phyloP scores from a whole-genome alignment of 495 filamentous ascomycete genomes.

The Trypethelium eluteriae region DNA sequence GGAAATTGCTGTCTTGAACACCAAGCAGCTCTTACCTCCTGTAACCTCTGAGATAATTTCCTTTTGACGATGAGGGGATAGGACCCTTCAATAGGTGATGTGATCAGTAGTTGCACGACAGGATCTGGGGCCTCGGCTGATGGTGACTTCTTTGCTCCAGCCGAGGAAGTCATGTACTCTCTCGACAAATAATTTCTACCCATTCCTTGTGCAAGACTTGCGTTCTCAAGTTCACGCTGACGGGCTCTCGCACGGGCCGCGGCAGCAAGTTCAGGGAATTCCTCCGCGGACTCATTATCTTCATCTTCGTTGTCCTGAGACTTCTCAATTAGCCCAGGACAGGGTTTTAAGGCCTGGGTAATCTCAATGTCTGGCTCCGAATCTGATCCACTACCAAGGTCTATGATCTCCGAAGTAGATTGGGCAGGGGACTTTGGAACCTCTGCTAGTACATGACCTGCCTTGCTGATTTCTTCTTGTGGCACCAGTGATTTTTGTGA shows the following conservation, averaged over 20 bases:
- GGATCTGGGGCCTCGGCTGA: conserved; percentile 32
- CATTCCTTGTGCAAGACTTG: conserved; percentile 17
- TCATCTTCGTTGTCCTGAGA: conserved; percentile 19
- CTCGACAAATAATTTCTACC: conserved; percentile 15
- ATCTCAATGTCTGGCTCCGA: conserved; percentile 11
- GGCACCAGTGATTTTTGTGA: not conserved
- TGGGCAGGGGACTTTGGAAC: not conserved
- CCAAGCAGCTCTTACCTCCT: conserved; percentile 61
- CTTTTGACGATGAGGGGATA: conserved; percentile 59
- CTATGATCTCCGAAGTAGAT: conserved; percentile 10
- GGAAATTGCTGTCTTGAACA: conserved; percentile 52
- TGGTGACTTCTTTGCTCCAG: conserved; percentile 4
- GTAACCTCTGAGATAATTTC: conserved; percentile 55
- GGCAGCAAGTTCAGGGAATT: conserved; percentile 40
- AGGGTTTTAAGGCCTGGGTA: not conserved
- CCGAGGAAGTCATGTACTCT: conserved; percentile 1
- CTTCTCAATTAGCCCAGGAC: not conserved
- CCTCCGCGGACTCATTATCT: conserved; percentile 40
- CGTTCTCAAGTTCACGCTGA: conserved; percentile 22
- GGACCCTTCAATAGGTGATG: conserved; percentile 54
- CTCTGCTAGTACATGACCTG: not conserved
- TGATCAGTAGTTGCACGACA: conserved; percentile 63
- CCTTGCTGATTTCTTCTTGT: not conserved
- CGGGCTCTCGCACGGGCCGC: conserved; percentile 18
- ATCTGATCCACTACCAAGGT: conserved; percentile 14